A percentile compares a stretch with the other conserved stretches of the same genome.
Evolutionary conservation across 2,329 filamentous ascomycete species (phyloP).

Genomic region (Alternaria longipes): DNA sequence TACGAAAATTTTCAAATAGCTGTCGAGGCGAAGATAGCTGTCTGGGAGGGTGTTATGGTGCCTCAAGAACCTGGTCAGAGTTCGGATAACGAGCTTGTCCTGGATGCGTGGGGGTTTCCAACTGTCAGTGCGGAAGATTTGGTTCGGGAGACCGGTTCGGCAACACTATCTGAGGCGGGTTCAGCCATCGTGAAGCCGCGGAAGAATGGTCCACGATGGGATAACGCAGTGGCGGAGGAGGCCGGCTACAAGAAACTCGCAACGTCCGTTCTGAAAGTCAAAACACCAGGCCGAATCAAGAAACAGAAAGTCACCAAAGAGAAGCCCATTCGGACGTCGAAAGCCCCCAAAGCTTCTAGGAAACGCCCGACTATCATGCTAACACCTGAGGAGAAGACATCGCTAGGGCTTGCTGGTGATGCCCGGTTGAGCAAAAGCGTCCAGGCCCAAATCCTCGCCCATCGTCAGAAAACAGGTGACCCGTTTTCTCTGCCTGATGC

Average conservation of each 20-base stretch:
- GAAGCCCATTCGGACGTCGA: conserved; percentile 5
- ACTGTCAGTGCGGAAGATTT: conserved; percentile 30
- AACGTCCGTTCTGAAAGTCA: conserved; percentile 12
- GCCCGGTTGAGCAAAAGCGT: conserved; percentile 37
- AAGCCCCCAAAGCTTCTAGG: conserved; percentile 2
- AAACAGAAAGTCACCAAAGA: conserved; percentile 8
- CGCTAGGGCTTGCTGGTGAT: conserved; percentile 34
- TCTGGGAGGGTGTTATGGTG: conserved; percentile 63
- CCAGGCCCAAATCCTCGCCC: conserved; percentile 38
- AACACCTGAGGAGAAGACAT: conserved; percentile 35
- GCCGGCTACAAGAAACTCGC: conserved; percentile 34
- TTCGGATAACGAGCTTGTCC: not conserved
- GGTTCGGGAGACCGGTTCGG: conserved; percentile 32
- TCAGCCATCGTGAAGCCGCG: conserved; percentile 29
- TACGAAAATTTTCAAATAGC: conserved; percentile 62
- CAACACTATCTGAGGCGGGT: conserved; percentile 38
- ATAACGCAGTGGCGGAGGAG: conserved; percentile 31
- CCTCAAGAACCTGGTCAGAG: conserved; percentile 31
- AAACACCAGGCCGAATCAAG: conserved; percentile 7
- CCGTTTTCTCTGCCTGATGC: conserved; percentile 33
- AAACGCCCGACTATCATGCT: conserved; percentile 23
- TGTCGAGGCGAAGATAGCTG: conserved; percentile 59
- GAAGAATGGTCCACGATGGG: conserved; percentile 37
- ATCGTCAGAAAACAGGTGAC: conserved; percentile 36
- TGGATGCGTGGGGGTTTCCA: conserved; percentile 47